Conservation (phyloP, 1,139 yeast genomes). For the Candida sp. region DNA sequence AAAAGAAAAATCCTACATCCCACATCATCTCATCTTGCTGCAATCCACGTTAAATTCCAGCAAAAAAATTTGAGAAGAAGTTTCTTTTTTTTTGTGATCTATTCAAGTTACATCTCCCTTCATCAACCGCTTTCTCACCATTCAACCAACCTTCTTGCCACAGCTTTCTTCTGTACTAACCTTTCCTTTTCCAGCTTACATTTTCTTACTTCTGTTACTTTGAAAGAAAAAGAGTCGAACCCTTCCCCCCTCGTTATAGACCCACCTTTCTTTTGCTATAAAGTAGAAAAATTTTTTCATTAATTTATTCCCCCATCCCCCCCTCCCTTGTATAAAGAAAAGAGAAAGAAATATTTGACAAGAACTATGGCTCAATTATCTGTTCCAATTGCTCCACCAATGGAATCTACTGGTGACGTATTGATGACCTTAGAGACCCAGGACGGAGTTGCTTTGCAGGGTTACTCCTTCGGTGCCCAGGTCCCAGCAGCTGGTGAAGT, state of each 20-base stretch:
- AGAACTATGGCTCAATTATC: constrained; percentile 31
- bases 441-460: constrained; percentile 90
- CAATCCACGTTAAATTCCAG: not conserved
- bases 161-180: not conserved
- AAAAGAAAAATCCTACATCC: too few species aligned
- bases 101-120: not conserved
- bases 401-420: constrained; percentile 80
- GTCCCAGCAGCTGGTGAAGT: constrained; percentile 93
- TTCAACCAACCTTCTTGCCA: not conserved
- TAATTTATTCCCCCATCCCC: too few species aligned
- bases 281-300: not conserved
- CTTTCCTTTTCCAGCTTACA: not conserved
- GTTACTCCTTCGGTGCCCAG: constrained; percentile 98
- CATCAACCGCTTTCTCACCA: not conserved
- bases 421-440: constrained; percentile 91
- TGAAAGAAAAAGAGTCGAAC: not conserved
- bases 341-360: not conserved
- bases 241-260: not conserved
- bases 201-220: constrained; percentile 1
- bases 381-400: constrained; percentile 88
- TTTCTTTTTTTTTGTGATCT: not conserved
- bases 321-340: not conserved
- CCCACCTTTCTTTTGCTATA: not conserved
- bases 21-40: not conserved
- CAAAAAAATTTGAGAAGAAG: not conserved